A percentile compares a stretch with the other conserved stretches of the same genome.
phyloP scores from a whole-genome alignment of 1,284 basidiomycete species.

The Coniophora puteana region DNA sequence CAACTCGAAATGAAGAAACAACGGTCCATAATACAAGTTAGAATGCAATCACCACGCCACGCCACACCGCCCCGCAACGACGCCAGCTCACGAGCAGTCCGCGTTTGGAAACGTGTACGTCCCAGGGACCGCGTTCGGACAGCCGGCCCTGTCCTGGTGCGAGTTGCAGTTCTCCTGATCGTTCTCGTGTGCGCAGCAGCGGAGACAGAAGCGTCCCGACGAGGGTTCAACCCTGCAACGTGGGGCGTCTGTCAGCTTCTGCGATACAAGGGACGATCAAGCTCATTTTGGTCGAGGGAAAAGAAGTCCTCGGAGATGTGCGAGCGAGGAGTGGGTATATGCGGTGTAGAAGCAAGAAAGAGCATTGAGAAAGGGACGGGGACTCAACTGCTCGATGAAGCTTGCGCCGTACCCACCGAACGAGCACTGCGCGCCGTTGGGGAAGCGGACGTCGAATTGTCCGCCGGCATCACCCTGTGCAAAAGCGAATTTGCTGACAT shows the following conservation, averaged over 20 bases:
- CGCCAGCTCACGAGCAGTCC: conserved; percentile 27
- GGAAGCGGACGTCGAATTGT: conserved; percentile 48
- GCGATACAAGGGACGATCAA: neutral
- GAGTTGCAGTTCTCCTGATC: conserved; percentile 51
- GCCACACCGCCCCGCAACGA: too few species aligned
- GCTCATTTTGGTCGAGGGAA: neutral
- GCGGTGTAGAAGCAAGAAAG: neutral
- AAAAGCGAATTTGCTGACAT: conserved; percentile 36
- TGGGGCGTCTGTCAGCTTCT: too few species aligned
- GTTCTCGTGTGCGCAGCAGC: conserved; percentile 38
- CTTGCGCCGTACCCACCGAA: conserved; percentile 49
- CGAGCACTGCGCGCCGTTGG: conserved; percentile 48
- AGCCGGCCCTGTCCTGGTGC: conserved; percentile 43
- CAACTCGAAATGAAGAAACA: too few species aligned
- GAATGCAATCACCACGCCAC: too few species aligned
- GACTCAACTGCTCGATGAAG: conserved; percentile 46
- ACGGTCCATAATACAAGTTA: too few species aligned
- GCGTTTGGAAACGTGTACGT: conserved; percentile 39
- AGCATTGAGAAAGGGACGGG: too few species aligned
- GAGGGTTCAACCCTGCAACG: conserved; percentile 47
- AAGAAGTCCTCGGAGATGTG: too few species aligned
- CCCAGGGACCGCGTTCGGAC: conserved; percentile 40
- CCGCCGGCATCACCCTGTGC: conserved; percentile 39
- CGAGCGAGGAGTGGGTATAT: neutral
- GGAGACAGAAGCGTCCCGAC: conserved; percentile 43